Base-by-base conservation (phyloP, 176 grass and related monocot species). In the Avena sativa region DNA sequence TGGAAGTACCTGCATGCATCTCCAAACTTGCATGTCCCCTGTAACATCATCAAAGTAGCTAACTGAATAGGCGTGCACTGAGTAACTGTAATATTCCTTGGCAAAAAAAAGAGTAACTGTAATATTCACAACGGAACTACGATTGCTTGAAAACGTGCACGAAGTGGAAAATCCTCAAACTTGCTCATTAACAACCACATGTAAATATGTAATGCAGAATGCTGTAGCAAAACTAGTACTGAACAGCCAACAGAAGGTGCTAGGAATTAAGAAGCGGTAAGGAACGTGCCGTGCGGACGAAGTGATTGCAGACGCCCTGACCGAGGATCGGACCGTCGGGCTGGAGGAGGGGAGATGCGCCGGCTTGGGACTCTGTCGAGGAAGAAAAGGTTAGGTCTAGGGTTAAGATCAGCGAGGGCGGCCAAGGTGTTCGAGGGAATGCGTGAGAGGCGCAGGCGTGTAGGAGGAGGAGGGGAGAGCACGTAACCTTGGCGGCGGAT, bases 1-100 rank as follows among this genome's bases (percentile, higher is more conserved):
- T 98, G 95, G 86, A 93, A 85, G 85, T 92, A 98, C 81, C 86
- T 95, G 65, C 96, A 95, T 56, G 86, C 44, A 82, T 98, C 95
- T 26, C 74, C 74, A 77, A 77, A 77, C 50, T 77, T 98, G 86
- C 93, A 98, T 13, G 85, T 50, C 13, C 91, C 93, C 93, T 95
- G 86, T 5, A 82, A 83, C n/a, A 63, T 10, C 25, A 62, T 49
- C 57, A 40, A 63, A 3, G 30, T 28, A 84, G 38, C n/a, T 28
- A 66, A 67, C 5, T 36, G 28, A 71, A 26, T 8, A 66, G 8
- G 13, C 3, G 34, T 50, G 23, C 21, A 8, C 9, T 68, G 32
- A 55, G 78, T 53, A 76, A 21, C 10, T 1, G 30, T 65, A 23
- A 34, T 23, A 25, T 55, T 23, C 23, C 23, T 23, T 23, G 23